phyloP scores from a whole-genome alignment of 2,329 filamentous ascomycete species.

The Capronia coronata region DNA sequence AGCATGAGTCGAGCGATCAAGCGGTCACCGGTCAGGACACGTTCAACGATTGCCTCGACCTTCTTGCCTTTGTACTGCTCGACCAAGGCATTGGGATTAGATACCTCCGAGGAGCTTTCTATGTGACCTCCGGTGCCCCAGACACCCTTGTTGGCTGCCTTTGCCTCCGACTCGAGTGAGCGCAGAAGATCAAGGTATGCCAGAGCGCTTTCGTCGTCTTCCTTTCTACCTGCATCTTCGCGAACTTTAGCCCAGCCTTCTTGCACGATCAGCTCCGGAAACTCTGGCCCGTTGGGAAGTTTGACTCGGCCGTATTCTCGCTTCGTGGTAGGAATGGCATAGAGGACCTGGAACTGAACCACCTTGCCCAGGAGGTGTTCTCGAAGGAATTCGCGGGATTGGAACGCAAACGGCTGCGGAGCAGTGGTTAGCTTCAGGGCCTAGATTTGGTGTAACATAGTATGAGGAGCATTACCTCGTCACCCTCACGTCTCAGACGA shows the following conservation, averaged over 20 bases:
- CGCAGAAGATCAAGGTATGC: slow-evolving; percentile 71
- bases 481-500: slow-evolving; percentile 76
- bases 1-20: slow-evolving; percentile 76
- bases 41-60: slow-evolving; percentile 80
- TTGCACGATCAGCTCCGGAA: slow-evolving; percentile 78
- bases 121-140: slow-evolving; percentile 64
- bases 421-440: slow-evolving; percentile 12
- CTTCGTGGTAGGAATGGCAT: slow-evolving; percentile 70
- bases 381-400: slow-evolving; percentile 88
- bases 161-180: slow-evolving; percentile 69
- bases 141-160: slow-evolving; percentile 69
- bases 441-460: too few species aligned
- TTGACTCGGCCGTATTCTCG: slow-evolving; percentile 74
- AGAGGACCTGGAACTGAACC: slow-evolving; percentile 76
- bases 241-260: slow-evolving; percentile 90
- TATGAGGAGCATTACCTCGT: slow-evolving; percentile 63
- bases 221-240: slow-evolving; percentile 87
- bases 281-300: slow-evolving; percentile 65
- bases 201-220: slow-evolving; percentile 69
- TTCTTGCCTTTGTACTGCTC: slow-evolving; percentile 78
- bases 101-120: slow-evolving; percentile 73
- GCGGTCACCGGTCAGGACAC: slow-evolving; percentile 84
- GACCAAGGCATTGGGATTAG: slow-evolving; percentile 67
- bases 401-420: slow-evolving; percentile 71
- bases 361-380: slow-evolving; percentile 77